Percentiles rank a stretch among this genome's conserved stretches.
These are phyloP conservation scores for Coemansia furcata DNA, from an alignment of 192 early-diverging fungal genomes.

Conservation along the genomic window DNA sequence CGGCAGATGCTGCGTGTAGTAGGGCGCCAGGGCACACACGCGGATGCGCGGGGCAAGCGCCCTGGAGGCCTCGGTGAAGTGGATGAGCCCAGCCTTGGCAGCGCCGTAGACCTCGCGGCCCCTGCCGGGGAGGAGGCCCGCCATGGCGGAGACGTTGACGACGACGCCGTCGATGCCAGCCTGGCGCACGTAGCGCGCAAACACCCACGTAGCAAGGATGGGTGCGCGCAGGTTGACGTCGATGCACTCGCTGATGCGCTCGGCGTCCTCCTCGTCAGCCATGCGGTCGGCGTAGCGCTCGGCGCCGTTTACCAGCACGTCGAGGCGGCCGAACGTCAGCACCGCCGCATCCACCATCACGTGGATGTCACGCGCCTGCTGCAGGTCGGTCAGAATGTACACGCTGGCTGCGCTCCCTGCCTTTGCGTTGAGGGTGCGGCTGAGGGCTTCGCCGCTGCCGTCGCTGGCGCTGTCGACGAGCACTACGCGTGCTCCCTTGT, in stretches of 20 bases:
- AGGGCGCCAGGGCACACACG: constrained; percentile 34
- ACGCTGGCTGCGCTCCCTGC: neutral
- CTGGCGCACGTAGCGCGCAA: constrained; percentile 21
- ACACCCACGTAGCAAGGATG: constrained; percentile 30
- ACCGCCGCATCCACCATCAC: constrained; percentile 33
- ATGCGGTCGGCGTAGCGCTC: constrained; percentile 18
- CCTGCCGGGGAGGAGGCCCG: constrained; percentile 21
- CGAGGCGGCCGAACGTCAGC: constrained; percentile 34
- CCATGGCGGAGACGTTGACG: constrained; percentile 34
- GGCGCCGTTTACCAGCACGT: constrained; percentile 35
- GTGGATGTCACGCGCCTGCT: constrained; percentile 14
- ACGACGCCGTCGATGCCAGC: constrained; percentile 17
- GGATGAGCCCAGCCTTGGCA: constrained; percentile 31
- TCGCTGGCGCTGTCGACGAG: constrained; percentile 18
- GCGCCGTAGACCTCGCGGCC: constrained; percentile 33
- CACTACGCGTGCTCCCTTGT: constrained; percentile 15
- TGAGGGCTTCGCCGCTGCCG: constrained; percentile 27
- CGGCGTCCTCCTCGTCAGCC: constrained; percentile 14
- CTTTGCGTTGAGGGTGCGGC: constrained; percentile 1
- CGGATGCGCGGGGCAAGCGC: constrained; percentile 12
- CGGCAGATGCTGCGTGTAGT: constrained; percentile 12
- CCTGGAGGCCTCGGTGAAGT: constrained; percentile 28
- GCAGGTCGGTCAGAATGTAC: constrained; percentile 22
- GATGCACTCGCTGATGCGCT: constrained; percentile 18
- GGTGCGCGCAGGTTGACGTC: constrained; percentile 34